Base-by-base conservation (phyloP, 257 asterid genomes). In the Solanum appendiculatum region DNA sequence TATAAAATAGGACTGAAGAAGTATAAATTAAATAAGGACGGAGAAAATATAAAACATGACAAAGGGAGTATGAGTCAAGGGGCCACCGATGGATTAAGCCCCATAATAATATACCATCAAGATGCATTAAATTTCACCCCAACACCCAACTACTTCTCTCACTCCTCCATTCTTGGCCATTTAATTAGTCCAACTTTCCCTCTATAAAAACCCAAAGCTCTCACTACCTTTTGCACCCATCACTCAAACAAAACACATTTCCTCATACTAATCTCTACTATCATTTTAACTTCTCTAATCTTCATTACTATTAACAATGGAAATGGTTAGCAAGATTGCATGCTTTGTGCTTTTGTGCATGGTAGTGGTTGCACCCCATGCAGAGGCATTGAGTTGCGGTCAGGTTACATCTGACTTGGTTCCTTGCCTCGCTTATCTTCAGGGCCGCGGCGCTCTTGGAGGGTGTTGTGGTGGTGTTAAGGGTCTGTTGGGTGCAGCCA, bases 291-390 rank as follows among this genome's bases (percentile, higher is more conserved):
- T 10, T 54, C 69, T 60, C 69, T n/a, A 29, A 13, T 68, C 31
- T 31, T 68, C 10, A 54, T 54, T 54, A 54, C 6, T 20, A 51
- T 0, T 7, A 68, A 68, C 10, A 15, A 69, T 69, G 77, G 77
- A 69, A 15, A 69, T 69, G 77, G 13, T 31, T 69, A 1, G 40
- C 13, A 69, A 69, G 18, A 69, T 31, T 69, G 77, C 40, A 23
- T 23, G 82, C 3, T 23, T 74, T 12, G 12, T 74, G 33, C 0
- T 39, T 10, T 14, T 68, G 36, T 82, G 69, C 84, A 36, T 87
- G 89, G 87, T 56, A 36, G 85, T 83, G 84, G 29, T 70, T 82
- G 89, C 89, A 70, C 89, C 89, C 86, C 83, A 68, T 51, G 48
- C 87, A 9, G 89, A 68, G 74, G 89, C 89, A 46, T 2, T 87